Evolutionary conservation across 78 protist species (phyloP), one percentile per base, ranked within the genome.

Genomic region (Parvularia atlantis): DNA sequence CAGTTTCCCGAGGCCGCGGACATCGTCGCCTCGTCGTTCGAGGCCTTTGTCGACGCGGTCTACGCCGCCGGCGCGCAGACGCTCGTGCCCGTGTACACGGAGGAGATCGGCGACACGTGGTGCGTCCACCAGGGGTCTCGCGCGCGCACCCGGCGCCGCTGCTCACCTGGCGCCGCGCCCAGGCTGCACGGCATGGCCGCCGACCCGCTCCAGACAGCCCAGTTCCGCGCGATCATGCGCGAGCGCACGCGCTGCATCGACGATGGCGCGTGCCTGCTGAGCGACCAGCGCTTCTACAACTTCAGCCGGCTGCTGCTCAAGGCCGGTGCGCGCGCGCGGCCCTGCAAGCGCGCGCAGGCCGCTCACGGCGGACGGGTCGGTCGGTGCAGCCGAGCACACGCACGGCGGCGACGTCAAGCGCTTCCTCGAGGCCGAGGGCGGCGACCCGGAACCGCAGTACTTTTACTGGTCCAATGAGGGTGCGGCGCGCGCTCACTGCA

Each of bases 391-490:
- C 36, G 69, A 63, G 17, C 69, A 63, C 53, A 63, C 69, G 33
- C 40, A 52, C 52, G 53, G 48, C 57, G 33, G 11, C 16, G 69
- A 63, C 35, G 53, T 41, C 57, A 63, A 63, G 69, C n/a, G n/a
- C n/a, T n/a, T 43, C 69, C n/a, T 16, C 69, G 28, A 37, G 0
- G 53, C 11, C 33, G 9, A 31, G 10, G 44, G 17, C 43, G 11
- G 3, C 35, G 14, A 0, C n/a, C n/a, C n/a, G n/a, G n/a, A n/a
- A n/a, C n/a, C 11, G 30, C 61, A 16, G 2, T 41, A 35, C 43
- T 1, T 2, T 1, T 13, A 37, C 53, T 63, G 52, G 53, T 28
- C 53, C 57, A 63, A 63, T 28, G n/a, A n/a, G n/a, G n/a, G n/a
- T n/a, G n/a, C n/a, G n/a, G n/a, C n/a, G n/a, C n/a, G n/a, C n/a